Conservation (phyloP, 2,329 filamentous ascomycete species). For the Parastagonospora nodorum region DNA sequence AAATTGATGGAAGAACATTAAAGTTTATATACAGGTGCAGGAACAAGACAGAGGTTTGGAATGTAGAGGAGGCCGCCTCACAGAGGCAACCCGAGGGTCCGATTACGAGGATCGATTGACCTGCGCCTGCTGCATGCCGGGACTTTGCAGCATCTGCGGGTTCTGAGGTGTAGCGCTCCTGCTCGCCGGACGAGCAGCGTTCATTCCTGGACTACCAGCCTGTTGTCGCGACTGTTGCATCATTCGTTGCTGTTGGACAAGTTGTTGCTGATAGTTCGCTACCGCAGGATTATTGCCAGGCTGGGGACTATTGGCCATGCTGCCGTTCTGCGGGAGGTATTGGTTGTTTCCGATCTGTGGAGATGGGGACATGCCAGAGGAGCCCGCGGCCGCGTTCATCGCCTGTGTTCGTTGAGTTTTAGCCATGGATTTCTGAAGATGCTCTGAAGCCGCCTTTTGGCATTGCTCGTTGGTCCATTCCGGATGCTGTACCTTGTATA, state of each 20-base stretch:
- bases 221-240: slow-evolving; percentile 43
- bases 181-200: slow-evolving; percentile 34
- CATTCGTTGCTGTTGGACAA: slow-evolving; percentile 45
- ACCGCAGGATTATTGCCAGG: slow-evolving; percentile 31
- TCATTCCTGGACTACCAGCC: slow-evolving; percentile 39
- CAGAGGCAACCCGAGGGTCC: slow-evolving; percentile 14
- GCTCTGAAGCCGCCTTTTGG: slow-evolving; percentile 40
- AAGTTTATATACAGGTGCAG: slow-evolving; percentile 38
- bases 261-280: slow-evolving; percentile 44
- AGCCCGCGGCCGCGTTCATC: slow-evolving; percentile 44
- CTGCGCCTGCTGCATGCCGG: slow-evolving; percentile 41
- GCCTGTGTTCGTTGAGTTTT: slow-evolving; percentile 44
- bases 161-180: slow-evolving; percentile 48
- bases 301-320: slow-evolving; percentile 36
- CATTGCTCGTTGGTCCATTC: slow-evolving; percentile 43
- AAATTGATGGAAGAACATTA: slow-evolving; percentile 27
- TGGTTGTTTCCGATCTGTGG: slow-evolving; percentile 43
- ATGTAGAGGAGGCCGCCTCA: slow-evolving; percentile 14
- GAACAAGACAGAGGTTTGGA: slow-evolving; percentile 19
- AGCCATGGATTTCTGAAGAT: slow-evolving; percentile 38
- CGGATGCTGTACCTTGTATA: slow-evolving; percentile 41
- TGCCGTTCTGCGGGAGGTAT: slow-evolving; percentile 39
- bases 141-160: slow-evolving; percentile 41
- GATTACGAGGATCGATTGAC: slow-evolving; percentile 21
- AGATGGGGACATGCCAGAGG: slow-evolving; percentile 36